phyloP scores from a whole-genome alignment of 331 rosid genomes.

The Saraca asoca region DNA sequence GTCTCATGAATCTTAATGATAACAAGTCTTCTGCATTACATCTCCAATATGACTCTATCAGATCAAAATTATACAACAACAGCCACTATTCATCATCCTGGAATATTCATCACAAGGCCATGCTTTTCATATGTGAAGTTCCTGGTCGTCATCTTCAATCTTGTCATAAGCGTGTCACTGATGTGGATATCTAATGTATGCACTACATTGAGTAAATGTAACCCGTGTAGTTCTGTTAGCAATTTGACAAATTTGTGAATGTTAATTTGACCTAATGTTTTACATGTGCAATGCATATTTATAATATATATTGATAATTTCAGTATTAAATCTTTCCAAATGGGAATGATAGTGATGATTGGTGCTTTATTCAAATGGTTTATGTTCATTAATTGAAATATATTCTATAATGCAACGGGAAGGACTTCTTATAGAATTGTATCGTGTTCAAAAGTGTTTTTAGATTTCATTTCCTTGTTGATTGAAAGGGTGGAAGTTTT shows the following conservation, averaged over 20 bases:
- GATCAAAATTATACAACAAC: conserved; percentile 4
- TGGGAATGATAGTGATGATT: conserved; percentile 17
- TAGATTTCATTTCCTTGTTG: conserved; percentile 12
- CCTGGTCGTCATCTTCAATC: no score
- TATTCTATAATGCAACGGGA: not conserved
- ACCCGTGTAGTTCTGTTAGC: not conserved
- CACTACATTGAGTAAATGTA: no score
- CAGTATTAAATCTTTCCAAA: no score
- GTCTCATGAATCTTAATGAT: conserved; percentile 39
- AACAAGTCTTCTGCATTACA: not conserved
- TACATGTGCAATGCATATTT: not conserved
- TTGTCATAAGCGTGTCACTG: no score
- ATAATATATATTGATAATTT: no score
- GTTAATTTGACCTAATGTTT: no score
- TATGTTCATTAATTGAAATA: not conserved
- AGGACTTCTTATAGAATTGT: conserved; percentile 5
- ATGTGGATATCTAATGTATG: no score
- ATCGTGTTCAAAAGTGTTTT: not conserved
- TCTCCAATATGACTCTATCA: not conserved
- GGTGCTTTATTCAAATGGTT: conserved; percentile 26
- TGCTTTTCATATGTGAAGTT: no score
- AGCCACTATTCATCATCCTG: not conserved
- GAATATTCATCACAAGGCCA: not conserved
- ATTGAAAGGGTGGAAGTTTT: conserved; percentile 26
- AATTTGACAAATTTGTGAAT: not conserved